Evolutionary conservation across 345 rosid genomes (phyloP), one percentile per base, ranked within the genome.

Genomic region (Eucalyptus shirleyi): DNA sequence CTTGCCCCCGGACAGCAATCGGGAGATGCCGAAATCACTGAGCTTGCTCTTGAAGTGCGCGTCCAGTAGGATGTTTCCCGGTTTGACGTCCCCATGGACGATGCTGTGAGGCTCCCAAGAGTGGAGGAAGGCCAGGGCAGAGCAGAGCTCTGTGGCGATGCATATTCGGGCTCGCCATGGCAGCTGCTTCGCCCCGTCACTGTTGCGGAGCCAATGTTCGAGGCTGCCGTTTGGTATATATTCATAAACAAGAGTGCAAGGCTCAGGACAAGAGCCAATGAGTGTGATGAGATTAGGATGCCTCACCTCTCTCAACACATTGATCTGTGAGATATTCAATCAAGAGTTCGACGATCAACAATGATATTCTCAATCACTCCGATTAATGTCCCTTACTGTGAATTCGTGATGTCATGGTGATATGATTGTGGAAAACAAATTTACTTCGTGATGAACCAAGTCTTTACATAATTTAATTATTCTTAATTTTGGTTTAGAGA

Each of bases 191-290:
- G 96, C 93, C 90, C 94, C 94, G 89, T 93, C 95, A 89, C 51
- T 92, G 91, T 98, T 94, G 93, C 87, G 90, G 86, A 97, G 95
- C 87, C 96, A 94, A 87, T 97, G 98, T 91, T 96, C 99, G 51
- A 97, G 98, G 91, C 98, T 97, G 62, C 98, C 99, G 91, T 95
- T 95, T 34, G 96, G 94, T 87, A 96, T 93, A 93, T 93, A 95
- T 91, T 96, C 99, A 18, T 96, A 97, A 77, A 97, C 72, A 51
- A 97, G 99, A 92, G 94, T 87, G 94, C 96, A 95, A 15, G 93
- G 95, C 81, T 97, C 97, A 6, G 98, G 96, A 91, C 98, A 97
- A 87, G 96, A 94, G 90, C 99, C 99, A 67, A 97, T 89, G 12
- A 96, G 95, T 17, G 97, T 95, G 59, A 96, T 94, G 87, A 97